Conservation (phyloP, 192 early-diverging fungal genomes). For the Backusella psychrophila region DNA sequence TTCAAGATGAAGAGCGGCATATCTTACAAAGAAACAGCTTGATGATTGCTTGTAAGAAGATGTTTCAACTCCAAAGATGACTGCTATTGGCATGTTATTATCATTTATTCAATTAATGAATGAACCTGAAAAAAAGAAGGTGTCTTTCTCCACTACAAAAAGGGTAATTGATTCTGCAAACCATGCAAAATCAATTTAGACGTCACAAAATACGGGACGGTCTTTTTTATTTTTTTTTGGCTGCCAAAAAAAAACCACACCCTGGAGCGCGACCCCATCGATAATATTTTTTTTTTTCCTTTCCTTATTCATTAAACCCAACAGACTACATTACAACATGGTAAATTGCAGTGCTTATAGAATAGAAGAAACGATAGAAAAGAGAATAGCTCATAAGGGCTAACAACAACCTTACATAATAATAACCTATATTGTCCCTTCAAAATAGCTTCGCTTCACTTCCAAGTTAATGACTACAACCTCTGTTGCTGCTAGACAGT, state of each 20-base stretch:
- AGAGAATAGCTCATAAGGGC: not conserved
- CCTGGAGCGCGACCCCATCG: not conserved
- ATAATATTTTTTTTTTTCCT: not conserved
- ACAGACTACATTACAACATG: constrained; percentile 1
- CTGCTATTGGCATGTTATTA: too few relatives aligned
- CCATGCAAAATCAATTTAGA: not conserved
- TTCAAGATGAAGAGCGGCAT: too few relatives aligned
- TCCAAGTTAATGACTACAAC: constrained; percentile 21
- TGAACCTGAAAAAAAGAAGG: not conserved
- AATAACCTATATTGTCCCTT: not conserved
- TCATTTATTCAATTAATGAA: too few relatives aligned
- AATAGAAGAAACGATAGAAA: not conserved
- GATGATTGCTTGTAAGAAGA: too few relatives aligned
- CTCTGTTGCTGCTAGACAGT: constrained; percentile 16
- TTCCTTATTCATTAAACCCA: not conserved
- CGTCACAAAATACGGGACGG: constrained; percentile 1
- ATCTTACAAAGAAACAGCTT: too few relatives aligned
- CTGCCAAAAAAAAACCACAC: not conserved
- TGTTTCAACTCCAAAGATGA: too few relatives aligned
- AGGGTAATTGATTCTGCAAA: not conserved
- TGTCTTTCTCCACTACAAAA: not conserved
- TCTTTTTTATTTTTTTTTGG: not conserved
- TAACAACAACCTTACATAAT: not conserved
- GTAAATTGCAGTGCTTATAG: not conserved
- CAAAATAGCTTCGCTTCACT: constrained; percentile 26